Base-by-base conservation (phyloP, 176 grass and related monocot genomes). In the Cocos nucifera region DNA sequence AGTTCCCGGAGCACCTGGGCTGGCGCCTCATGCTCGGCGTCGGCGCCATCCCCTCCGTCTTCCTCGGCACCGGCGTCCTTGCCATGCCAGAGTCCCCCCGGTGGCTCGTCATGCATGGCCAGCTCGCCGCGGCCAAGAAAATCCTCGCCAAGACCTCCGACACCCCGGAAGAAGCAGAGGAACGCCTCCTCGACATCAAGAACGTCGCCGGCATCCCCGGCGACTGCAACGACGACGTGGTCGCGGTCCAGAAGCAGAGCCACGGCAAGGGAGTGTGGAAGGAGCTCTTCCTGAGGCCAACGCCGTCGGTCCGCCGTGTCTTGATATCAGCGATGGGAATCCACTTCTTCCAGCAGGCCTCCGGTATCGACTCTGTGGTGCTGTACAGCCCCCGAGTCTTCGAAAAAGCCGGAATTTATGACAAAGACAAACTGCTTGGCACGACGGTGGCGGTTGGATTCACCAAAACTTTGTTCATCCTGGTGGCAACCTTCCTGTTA, bases 11-110 rank as follows among this genome's bases (percentile, higher is more conserved):
- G 6, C 70, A 72, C 60, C 68, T 85, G 24, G 50, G 75, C 62
- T 96, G 92, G 92, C 83, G 91, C 55, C 53, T 64, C 22, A 96
- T 96, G 92, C 81, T 96, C 72, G 71, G 77, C 16, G 78, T 75
- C 1, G 86, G 92, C 24, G 80, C 80, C 25, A 69, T 85, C 15
- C 92, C 92, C 35, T 77, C 92, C 0, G 5, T 85, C 18, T 77
- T 90, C 56, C 80, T 96, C 9, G 78, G 70, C 17, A 1, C 72
- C 0, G 80, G 27, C 0, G 77, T 96, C n/a, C 84, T 90, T 23
- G 66, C 75, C 51, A 96, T 96, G 92, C 92, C 92, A 51, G 92
- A 90, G 80, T 96, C 92, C 0, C 92, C 92, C 0, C 57, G 92
- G 54, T 96, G 92, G 92, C 86, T 96, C 28, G 83, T 83, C 68